Percentiles rank a stretch among this genome's conserved stretches.
These are phyloP conservation scores for Ceratocystiopsis brevicomis DNA, from an alignment of 2,329 filamentous ascomycete species.

Conservation along the genomic window DNA sequence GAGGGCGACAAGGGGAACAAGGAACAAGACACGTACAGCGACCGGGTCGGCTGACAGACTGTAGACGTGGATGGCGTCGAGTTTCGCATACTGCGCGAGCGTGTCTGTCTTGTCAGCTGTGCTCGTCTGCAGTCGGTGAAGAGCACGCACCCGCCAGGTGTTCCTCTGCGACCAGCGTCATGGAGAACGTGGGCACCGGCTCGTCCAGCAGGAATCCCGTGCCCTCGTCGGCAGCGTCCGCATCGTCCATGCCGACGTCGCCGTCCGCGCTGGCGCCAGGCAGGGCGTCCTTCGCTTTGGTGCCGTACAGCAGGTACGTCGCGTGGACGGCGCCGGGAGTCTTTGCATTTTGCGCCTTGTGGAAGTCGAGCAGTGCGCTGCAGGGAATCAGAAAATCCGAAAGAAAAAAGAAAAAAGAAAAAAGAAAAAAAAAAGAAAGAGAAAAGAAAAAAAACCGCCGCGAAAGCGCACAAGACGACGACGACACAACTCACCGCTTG, in stretches of 20 bases:
- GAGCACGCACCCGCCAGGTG: conserved; percentile 40
- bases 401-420: not conserved
- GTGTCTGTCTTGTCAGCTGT: conserved; percentile 27
- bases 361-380: conserved; percentile 77
- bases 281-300: conserved; percentile 18
- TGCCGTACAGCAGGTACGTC: conserved; percentile 75
- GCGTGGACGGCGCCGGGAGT: conserved; percentile 62
- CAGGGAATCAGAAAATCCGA: not conserved
- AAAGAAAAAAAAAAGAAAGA: not conserved
- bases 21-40: conserved; percentile 25
- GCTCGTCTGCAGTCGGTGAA: conserved; percentile 6
- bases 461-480: not conserved
- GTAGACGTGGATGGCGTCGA: conserved; percentile 71
- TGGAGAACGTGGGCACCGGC: conserved; percentile 31
- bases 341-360: conserved; percentile 57
- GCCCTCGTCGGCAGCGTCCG: conserved; percentile 27
- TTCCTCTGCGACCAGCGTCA: conserved; percentile 55
- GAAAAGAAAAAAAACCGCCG: too few relatives aligned
- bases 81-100: conserved; percentile 49
- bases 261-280: conserved; percentile 19
- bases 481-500: conserved; percentile 50
- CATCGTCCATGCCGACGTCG: conserved; percentile 54
- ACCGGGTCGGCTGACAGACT: conserved; percentile 56
- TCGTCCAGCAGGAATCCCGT: conserved; percentile 48
- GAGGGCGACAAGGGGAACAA: not conserved